These are phyloP conservation scores for Dictyostelium firmibasis DNA, from an alignment of 78 protist genomes.

Conservation along the genomic window DNA sequence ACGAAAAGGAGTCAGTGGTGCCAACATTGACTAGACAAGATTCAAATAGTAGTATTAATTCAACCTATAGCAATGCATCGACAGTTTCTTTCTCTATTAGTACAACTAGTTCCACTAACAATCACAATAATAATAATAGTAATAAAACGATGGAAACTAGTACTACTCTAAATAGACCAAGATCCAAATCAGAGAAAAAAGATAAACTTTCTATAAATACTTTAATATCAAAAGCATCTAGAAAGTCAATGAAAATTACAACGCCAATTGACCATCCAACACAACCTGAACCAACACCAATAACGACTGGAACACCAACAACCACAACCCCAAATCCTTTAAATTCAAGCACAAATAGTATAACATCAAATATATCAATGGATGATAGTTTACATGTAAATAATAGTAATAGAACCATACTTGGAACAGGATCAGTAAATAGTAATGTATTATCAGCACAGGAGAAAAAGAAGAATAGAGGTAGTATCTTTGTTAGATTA, in stretches of 20 bases:
- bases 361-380: not conserved
- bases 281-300: not conserved
- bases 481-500: slow-evolving; percentile 56
- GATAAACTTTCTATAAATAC: slow-evolving; percentile 21
- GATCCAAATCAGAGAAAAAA: slow-evolving; percentile 30
- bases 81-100: not conserved
- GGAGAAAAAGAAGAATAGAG: slow-evolving; percentile 38
- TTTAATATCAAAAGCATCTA: not conserved
- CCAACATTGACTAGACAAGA: not conserved
- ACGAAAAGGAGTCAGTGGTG: not conserved
- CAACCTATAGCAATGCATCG: not conserved
- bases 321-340: not conserved
- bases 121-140: too few relatives aligned
- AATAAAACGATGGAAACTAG: not conserved
- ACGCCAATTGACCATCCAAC: not conserved
- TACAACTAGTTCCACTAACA: not conserved
- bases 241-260: not conserved
- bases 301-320: not conserved
- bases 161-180: not conserved
- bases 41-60: not conserved
- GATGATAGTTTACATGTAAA: not conserved
- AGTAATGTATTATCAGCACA: not conserved
- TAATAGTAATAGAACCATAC: not conserved
- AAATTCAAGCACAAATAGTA: slow-evolving; percentile 12
- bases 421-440: not conserved